Evolutionary conservation across 805 yeast species (phyloP), one percentile per base, ranked within the genome.

Genomic region (Dipodascus geniculatus): DNA sequence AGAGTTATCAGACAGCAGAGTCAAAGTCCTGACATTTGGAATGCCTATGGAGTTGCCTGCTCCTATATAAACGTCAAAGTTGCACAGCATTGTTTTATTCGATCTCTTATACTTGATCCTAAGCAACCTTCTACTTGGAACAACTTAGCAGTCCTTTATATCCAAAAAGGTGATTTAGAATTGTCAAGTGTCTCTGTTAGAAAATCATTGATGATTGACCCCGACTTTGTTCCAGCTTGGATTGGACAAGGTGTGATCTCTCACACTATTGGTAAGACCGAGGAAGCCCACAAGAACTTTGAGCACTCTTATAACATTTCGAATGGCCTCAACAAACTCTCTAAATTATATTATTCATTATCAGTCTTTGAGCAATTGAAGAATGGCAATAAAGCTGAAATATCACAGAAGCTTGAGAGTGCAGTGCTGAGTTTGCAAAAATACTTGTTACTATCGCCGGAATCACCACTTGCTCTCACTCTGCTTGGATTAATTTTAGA

Each of bases 61-160:
- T 74, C 82, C 53, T 69, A 79, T 2, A 67, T 73, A 2, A 85
- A 81, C 58, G 82, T 91, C 0, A 76, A 78, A 50, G 85, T 87
- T 3, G 74, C 97, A 0, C 99, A 93, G 68, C 99, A 93, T 69
- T 88, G 96, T 65, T 87, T 86, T 61, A 85, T 93, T 60, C 84
- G 87, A 57, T 90, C 97, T 0, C 69, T 82, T 1, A 74, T 86
- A 0, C 68, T 89, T 42, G 83, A 86, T 50, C 78, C 85, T 3
- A 78, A 79, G 52, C 86, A 85, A 54, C 78, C 83, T 2, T 70
- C 70, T 17, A 76, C 82, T 3, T 93, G 97, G 96, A 76, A 82
- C 16, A 87, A 87, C 60, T 70, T 93, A 55, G 96, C 95, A 0
- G 77, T 85, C 3, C 71, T 93, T 35, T 90, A 86, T 59, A 68